Evolutionary conservation across 352 stramenopile genomes (phyloP).

Genomic region (Phytopythium vexans): DNA sequence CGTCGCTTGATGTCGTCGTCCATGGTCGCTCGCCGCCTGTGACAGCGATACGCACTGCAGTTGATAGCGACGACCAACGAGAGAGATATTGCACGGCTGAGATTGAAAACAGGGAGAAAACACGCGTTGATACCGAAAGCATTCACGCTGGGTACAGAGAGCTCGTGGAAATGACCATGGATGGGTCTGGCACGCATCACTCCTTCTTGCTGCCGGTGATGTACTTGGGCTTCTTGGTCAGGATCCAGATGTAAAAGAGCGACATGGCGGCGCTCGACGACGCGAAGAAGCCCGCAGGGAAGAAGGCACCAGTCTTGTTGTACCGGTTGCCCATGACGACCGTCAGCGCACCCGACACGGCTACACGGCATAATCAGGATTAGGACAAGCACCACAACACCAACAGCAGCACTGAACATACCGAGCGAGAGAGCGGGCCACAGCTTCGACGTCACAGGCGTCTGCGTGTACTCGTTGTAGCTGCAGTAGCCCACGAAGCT

Average conservation of each 20-base stretch:
- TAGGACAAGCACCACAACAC: not conserved
- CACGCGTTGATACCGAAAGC: too few relatives aligned
- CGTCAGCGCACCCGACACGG: conserved; percentile 63
- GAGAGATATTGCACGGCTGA: too few relatives aligned
- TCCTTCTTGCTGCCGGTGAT: conserved; percentile 55
- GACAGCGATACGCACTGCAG: too few relatives aligned
- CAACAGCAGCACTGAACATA: conserved; percentile 1
- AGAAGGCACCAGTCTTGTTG: conserved; percentile 71
- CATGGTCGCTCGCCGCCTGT: too few relatives aligned
- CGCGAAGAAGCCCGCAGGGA: conserved; percentile 62
- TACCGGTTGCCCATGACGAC: conserved; percentile 75
- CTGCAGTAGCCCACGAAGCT: conserved; percentile 81
- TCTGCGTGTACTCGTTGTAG: conserved; percentile 84
- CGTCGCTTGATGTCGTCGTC: not conserved
- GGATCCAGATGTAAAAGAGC: conserved; percentile 76
- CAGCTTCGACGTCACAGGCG: conserved; percentile 72
- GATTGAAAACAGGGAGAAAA: not conserved
- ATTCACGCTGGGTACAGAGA: too few relatives aligned
- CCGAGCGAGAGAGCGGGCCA: conserved; percentile 67
- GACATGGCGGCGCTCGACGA: conserved; percentile 70
- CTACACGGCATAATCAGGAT: conserved; percentile 6
- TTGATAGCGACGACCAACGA: too few relatives aligned
- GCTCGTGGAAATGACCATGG: too few relatives aligned
- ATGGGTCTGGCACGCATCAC: not conserved
- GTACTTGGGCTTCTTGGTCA: conserved; percentile 77